Conservation (phyloP, 108 stramenopile genomes). For the Cylindrotheca closterium region DNA sequence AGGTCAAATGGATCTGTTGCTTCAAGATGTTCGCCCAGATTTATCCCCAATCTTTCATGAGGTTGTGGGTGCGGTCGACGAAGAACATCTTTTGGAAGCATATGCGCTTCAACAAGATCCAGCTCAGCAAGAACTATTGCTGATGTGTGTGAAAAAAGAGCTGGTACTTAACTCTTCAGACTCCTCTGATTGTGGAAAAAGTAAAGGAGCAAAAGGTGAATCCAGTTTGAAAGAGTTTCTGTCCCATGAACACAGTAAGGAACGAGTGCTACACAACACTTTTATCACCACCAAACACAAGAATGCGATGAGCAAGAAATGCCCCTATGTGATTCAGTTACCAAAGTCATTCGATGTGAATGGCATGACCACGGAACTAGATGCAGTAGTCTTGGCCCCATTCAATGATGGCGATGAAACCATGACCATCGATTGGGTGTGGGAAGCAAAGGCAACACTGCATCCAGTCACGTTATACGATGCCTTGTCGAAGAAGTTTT, state of each 20-base stretch:
- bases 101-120: background rate
- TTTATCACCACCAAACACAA: background rate
- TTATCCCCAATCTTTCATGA: background rate
- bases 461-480: constrained; percentile 13
- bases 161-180: background rate
- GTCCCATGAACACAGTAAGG: background rate
- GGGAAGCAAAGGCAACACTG: constrained; percentile 20
- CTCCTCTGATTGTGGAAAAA: constrained; percentile 5
- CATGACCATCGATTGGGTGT: constrained; percentile 5
- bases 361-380: constrained; percentile 10
- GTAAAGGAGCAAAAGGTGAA: constrained; percentile 4
- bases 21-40: constrained; percentile 2
- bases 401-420: background rate
- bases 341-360: background rate
- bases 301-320: background rate
- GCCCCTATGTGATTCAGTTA: constrained; percentile 4
- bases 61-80: background rate
- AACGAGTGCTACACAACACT: background rate
- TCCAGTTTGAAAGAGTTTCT: background rate
- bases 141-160: background rate
- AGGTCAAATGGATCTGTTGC: constrained; percentile 3
- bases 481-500: constrained; percentile 16
- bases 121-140: background rate
- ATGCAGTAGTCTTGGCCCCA: constrained; percentile 7
- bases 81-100: background rate